Percentiles rank a stretch among this genome's conserved stretches.
Conservation (phyloP, 208 protist species). For the Leishmania tropica region DNA sequence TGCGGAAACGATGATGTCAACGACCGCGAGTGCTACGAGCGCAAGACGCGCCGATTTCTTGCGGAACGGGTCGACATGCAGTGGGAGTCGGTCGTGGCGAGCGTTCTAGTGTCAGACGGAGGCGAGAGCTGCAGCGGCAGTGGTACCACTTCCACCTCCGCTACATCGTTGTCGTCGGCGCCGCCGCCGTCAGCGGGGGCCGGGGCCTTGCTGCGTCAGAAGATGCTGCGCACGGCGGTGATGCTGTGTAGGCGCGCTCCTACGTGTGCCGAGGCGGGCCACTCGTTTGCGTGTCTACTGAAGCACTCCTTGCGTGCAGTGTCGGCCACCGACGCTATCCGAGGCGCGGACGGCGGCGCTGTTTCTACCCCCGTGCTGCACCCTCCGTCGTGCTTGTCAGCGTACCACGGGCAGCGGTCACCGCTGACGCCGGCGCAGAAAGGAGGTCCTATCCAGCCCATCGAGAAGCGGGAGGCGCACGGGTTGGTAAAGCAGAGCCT, state of each 20-base stretch:
- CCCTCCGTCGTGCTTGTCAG: background rate
- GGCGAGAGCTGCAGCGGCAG: constrained; percentile 3
- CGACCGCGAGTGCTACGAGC: constrained; percentile 28
- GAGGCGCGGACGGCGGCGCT: constrained; percentile 2
- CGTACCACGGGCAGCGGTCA: background rate
- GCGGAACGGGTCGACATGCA: constrained; percentile 22
- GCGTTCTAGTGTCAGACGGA: constrained; percentile 8
- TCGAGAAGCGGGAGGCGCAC: constrained; percentile 3
- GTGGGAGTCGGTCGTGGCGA: constrained; percentile 32
- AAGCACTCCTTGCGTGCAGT: constrained; percentile 30
- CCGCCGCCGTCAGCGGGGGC: background rate
- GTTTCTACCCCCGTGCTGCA: background rate
- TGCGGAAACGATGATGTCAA: constrained; percentile 4
- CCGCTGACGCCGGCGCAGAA: background rate
- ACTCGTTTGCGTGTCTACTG: constrained; percentile 34
- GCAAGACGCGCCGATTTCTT: constrained; percentile 23
- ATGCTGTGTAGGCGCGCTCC: constrained; percentile 23
- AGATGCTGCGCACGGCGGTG: constrained; percentile 29
- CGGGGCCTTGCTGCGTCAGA: constrained; percentile 11
- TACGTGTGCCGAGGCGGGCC: constrained; percentile 17
- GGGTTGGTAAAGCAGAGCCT: constrained; percentile 8
- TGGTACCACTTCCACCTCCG: background rate
- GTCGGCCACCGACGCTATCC: constrained; percentile 23
- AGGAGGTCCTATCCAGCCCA: background rate
- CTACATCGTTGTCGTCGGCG: background rate